Conservation (phyloP, 2,329 filamentous ascomycete genomes). For the Ophiostoma quercus region DNA sequence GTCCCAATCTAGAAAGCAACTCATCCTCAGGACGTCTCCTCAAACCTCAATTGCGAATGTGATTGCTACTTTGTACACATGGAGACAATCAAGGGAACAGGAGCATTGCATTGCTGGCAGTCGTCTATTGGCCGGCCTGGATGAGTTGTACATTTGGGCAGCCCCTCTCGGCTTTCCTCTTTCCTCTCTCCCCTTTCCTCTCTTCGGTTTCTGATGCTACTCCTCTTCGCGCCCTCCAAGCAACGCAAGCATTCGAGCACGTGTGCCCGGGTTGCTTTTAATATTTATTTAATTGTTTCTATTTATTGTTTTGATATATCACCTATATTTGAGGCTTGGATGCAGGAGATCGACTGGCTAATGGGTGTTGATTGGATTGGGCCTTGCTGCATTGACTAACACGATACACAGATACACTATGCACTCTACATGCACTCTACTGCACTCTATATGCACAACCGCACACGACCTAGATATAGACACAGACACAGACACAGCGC, state of each 20-base stretch:
- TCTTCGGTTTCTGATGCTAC: not conserved
- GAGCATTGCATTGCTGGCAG: conserved; percentile 15
- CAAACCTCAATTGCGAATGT: not conserved
- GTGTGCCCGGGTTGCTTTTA: not conserved
- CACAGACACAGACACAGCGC: not conserved
- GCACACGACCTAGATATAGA: not conserved
- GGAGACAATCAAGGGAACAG: conserved; percentile 9
- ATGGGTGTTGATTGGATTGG: conserved; percentile 1
- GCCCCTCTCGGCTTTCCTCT: not conserved
- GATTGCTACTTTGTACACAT: not conserved
- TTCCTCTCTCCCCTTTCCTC: not conserved
- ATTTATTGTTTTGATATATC: not conserved
- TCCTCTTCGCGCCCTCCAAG: not conserved
- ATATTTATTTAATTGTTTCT: not conserved
- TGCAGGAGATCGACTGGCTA: conserved; percentile 10
- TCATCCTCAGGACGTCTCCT: not conserved
- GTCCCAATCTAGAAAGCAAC: not conserved
- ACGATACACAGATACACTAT: conserved; percentile 2
- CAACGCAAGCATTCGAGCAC: not conserved
- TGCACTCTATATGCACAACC: too few relatives aligned
- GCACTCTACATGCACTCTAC: not conserved
- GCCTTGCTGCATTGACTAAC: conserved; percentile 10
- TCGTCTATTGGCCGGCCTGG: not conserved
- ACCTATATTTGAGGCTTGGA: not conserved
- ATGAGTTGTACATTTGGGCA: conserved; percentile 11